A percentile compares a stretch with the other conserved stretches of the same genome.
These are phyloP conservation scores for Eucalyptus tenuipes DNA, from an alignment of 345 rosid genomes.

Conservation along the genomic window DNA sequence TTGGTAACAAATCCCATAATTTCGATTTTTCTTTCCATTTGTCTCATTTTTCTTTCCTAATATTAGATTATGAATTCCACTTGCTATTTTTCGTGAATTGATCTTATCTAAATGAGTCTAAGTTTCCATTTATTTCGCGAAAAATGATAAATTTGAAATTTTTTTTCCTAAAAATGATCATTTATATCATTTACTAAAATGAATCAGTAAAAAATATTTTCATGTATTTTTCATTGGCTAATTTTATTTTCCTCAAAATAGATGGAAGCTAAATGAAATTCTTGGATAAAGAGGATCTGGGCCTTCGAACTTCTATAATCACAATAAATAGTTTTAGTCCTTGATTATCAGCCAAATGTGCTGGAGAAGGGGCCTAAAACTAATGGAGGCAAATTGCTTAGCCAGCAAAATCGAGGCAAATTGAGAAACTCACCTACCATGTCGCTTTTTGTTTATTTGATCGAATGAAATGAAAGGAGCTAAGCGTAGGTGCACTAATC, in stretches of 20 bases:
- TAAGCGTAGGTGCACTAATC: background rate
- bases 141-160: fast-evolving
- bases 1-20: background rate
- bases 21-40: background rate
- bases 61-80: background rate
- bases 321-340: background rate
- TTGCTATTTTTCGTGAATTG: background rate
- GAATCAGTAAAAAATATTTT: background rate
- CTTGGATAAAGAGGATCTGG: background rate
- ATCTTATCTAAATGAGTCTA: background rate
- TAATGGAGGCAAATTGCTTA: background rate
- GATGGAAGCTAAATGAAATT: background rate
- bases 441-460: background rate
- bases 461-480: background rate
- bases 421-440: background rate
- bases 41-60: background rate
- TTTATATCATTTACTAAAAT: background rate
- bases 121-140: fast-evolving
- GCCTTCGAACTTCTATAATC: background rate
- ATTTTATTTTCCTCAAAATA: background rate
- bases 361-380: background rate
- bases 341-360: background rate
- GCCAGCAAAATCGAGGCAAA: background rate
- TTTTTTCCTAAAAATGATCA: background rate
- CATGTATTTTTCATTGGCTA: no score